Percentiles rank a stretch among this genome's conserved stretches.
Evolutionary conservation across 805 yeast species (phyloP).

Genomic region (Yarrowia yakushimensis): DNA sequence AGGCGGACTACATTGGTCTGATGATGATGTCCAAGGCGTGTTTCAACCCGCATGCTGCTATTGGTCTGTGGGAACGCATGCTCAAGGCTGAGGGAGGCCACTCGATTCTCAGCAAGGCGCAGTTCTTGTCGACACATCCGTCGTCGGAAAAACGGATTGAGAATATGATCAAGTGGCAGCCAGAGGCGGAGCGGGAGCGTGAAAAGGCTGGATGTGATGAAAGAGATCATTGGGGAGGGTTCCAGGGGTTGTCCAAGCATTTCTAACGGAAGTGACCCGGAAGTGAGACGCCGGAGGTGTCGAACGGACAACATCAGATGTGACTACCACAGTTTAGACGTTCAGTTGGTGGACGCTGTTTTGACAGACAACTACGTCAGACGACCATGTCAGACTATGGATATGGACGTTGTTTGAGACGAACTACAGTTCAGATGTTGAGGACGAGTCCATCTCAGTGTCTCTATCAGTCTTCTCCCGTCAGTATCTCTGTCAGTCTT

Average conservation of each 20-base stretch:
- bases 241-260: neutral
- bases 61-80: conserved; percentile 82
- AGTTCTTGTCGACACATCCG: conserved; percentile 87
- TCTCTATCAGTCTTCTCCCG: no score
- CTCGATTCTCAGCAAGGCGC: conserved; percentile 34
- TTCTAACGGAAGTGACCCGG: neutral
- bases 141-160: conserved; percentile 67
- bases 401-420: no score
- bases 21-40: conserved; percentile 91
- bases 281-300: neutral
- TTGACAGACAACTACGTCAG: no score
- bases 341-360: no score
- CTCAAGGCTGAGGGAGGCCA: conserved; percentile 45
- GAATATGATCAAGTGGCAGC: conserved; percentile 63
- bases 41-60: conserved; percentile 71
- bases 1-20: conserved; percentile 92
- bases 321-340: no score
- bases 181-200: conserved; percentile 42
- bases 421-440: no score
- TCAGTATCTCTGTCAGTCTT: no score
- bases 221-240: neutral
- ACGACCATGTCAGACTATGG: no score
- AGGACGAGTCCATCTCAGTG: no score
- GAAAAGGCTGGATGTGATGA: conserved; percentile 44
- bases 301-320: no score